Evolutionary conservation across 176 grass and related monocot species (phyloP), one percentile per base, ranked within the genome.

Genomic region (Typha latifolia): DNA sequence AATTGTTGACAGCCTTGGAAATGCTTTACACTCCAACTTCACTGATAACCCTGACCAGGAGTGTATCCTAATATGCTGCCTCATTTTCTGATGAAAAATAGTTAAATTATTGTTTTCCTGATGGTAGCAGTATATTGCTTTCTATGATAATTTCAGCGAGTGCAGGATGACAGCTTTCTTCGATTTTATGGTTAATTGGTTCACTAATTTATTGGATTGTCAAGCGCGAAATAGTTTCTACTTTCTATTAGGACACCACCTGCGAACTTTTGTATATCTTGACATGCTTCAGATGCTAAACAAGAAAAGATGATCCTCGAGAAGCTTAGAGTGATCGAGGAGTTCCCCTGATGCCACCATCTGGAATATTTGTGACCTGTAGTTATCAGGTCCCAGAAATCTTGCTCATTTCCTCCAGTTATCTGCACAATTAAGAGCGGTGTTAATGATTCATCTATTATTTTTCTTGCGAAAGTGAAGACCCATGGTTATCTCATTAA

Each of bases 11-110:
- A 24, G 3, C 50, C 49, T 63, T 24, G 93, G 93, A 21, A 77
- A 91, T 62, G 83, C 80, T 78, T 62, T 96, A 13, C 82, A 96
- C 64, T 91, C 87, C 37, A 88, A 88, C 61, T 96, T 96, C 31
- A 49, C 75, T 49, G 80, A 86, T n/a, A 78, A 89, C 69, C 88
- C 93, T 86, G 93, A 89, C 73, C 48, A 91, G 70, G 78, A 89
- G 77, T 96, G 93, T 91, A 96, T 96, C 93, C 92, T 84, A 20
- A 32, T 32, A 67, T 51, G 70, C 72, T 67, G 61, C 47, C 62
- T 18, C 32, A 50, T 66, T 71, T 59, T 53, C 2, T 51, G 13
- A 31, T 48, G 0, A 62, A 21, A 61, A 51, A 14, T 66, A 66
- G 67, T 14, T 73, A 9, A 0, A 68, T 48, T 0, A 53, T 63